Evolutionary conservation across 78 protist genomes (phyloP).

Genomic region (Isochrysis galbana): DNA sequence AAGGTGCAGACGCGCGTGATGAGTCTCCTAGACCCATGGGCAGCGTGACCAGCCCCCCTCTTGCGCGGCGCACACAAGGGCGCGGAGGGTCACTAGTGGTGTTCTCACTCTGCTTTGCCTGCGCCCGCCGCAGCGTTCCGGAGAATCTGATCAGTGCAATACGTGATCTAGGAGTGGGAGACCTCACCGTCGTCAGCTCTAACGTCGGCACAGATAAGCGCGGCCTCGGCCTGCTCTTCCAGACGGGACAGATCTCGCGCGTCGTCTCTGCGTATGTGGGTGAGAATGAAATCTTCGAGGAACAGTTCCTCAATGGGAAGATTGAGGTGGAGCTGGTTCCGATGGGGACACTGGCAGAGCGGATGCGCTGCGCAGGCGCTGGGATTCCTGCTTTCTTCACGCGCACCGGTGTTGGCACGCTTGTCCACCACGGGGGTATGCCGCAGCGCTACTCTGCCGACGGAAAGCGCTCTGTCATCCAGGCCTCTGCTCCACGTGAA

Average conservation of each 20-base stretch:
- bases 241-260: constrained; percentile 66
- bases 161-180: constrained; percentile 54
- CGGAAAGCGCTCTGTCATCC: background rate
- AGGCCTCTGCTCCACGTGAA: background rate
- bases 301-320: constrained; percentile 88
- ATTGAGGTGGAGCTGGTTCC: constrained; percentile 93
- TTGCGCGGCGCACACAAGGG: no score
- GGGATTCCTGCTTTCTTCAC: constrained; percentile 98
- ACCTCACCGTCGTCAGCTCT: constrained; percentile 85
- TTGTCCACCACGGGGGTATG: background rate
- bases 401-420: constrained; percentile 86
- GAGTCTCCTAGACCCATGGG: no score
- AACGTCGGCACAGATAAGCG: constrained; percentile 88
- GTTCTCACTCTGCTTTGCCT: background rate
- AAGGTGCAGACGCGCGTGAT: constrained; percentile 80
- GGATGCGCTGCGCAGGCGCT: constrained; percentile 96
- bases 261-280: constrained; percentile 96
- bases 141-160: constrained; percentile 77
- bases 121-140: background rate
- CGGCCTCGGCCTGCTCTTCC: constrained; percentile 89
- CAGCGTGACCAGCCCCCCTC: no score
- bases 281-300: constrained; percentile 88
- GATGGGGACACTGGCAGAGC: constrained; percentile 93
- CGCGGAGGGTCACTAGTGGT: no score
- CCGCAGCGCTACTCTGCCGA: background rate